Evolutionary conservation across 108 stramenopile species (phyloP).

Genomic region (Pelagomonas calceolata): DNA sequence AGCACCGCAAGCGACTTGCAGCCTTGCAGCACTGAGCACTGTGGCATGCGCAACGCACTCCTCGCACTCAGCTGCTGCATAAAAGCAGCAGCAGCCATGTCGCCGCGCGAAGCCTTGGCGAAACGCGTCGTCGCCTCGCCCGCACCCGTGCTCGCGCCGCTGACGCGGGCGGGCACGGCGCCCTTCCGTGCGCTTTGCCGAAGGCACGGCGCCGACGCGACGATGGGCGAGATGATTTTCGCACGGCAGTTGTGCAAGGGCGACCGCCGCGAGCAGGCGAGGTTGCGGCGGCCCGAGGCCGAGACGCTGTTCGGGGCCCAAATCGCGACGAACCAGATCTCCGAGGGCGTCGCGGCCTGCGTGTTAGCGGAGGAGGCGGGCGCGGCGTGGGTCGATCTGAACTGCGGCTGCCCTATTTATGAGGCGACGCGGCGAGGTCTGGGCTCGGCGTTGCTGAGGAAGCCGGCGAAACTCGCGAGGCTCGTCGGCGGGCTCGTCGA

Average conservation of each 20-base stretch:
- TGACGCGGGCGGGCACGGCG: not conserved
- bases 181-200: conserved; percentile 23
- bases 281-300: conserved; percentile 18
- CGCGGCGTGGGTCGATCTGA: conserved; percentile 33
- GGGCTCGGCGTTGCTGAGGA: conserved; percentile 29
- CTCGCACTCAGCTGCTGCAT: too few species aligned
- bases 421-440: conserved; percentile 39
- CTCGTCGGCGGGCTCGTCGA: conserved; percentile 32
- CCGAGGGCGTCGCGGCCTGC: conserved; percentile 12
- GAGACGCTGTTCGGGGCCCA: conserved; percentile 36
- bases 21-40: too few species aligned
- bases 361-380: conserved; percentile 13
- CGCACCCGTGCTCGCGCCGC: conserved; percentile 3
- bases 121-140: too few species aligned
- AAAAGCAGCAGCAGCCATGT: too few species aligned
- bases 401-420: conserved; percentile 44
- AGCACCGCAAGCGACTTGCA: too few species aligned
- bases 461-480: conserved; percentile 26
- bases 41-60: too few species aligned
- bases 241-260: conserved; percentile 25
- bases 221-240: conserved; percentile 36
- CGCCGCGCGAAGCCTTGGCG: too few species aligned
- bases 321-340: conserved; percentile 5
- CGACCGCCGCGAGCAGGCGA: conserved; percentile 26
- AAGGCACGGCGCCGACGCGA: conserved; percentile 33